These are phyloP conservation scores for Quercus tomentella DNA, from an alignment of 331 rosid genomes.

Conservation along the genomic window DNA sequence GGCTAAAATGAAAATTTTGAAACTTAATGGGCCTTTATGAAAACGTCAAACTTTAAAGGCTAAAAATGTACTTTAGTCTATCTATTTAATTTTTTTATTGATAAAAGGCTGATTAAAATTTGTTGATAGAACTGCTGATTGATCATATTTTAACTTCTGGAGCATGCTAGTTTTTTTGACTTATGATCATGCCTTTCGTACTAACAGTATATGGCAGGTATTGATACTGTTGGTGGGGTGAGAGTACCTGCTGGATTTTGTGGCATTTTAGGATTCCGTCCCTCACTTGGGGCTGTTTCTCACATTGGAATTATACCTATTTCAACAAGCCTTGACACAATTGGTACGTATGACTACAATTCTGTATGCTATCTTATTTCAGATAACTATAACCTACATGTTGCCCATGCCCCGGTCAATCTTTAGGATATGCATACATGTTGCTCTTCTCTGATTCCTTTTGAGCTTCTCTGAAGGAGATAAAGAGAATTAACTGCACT, in stretches of 20 bases:
- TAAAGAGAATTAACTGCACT: neutral
- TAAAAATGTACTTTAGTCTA: too few relatives aligned
- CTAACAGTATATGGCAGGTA: constrained; percentile 43
- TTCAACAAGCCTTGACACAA: constrained; percentile 79
- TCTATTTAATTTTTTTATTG: neutral
- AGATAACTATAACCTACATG: too few relatives aligned
- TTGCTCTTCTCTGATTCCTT: neutral
- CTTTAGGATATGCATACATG: neutral
- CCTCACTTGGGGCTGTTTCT: constrained; percentile 88
- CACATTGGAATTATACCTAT: constrained; percentile 63
- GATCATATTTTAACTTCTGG: neutral
- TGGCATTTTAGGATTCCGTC: constrained; percentile 90
- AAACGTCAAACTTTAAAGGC: too few relatives aligned
- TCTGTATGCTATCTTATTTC: neutral
- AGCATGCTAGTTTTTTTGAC: neutral
- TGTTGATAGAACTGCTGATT: neutral
- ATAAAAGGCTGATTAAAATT: neutral
- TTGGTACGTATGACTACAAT: constrained; percentile 55
- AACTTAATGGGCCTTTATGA: too few relatives aligned
- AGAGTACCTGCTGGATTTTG: constrained; percentile 95
- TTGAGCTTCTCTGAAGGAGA: neutral
- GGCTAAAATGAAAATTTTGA: too few relatives aligned
- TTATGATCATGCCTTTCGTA: constrained; percentile 13
- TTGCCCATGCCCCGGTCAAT: neutral
- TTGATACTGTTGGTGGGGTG: constrained; percentile 92